Base-by-base conservation (phyloP, 495 filamentous ascomycete genomes). In the Antarctomyces pellizariae region DNA sequence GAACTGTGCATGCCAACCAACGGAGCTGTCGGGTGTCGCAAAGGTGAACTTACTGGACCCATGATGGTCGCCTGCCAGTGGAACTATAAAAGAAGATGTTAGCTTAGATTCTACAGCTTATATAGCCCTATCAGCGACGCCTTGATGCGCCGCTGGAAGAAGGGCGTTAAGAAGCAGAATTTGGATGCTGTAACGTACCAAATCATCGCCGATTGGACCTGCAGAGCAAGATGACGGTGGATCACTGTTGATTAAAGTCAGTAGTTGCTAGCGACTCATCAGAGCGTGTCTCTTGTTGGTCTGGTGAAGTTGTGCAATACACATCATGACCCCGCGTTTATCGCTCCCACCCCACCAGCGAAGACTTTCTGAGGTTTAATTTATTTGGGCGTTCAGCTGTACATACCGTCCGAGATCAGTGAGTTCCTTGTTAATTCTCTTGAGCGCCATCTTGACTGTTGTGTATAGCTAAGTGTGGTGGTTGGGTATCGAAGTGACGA, bases 1-100 rank as follows among this genome's bases (percentile, higher is more conserved):
- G 24, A 24, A 14, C 22, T 30, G 32, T 31, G n/a, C 28, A 13
- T 13, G 26, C 27, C 35, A 30, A 34, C 27, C 14, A 15, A 13
- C 9, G 24, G 9, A 8, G 16, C 24, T 13, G 2, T 13, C 26
- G 13, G 16, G 2, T 29, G 9, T 16, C 24, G 18, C 7, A 9
- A 14, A 13, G 11, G 13, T 33, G 41, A 37, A 71, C 82, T 68
- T 71, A 92, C 84, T 48, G 86, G 86, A 56, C 86, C 86, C 86
- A 97, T 97, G 48, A 97, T 97, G 11, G 86, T 97, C 32, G 86
- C 86, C 67, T 97, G 86, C 86, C 86, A 97, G 69, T 95, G 86
- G 47, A 97, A 97, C 86, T 97, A 46, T 41, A 36, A 6, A 16
- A 16, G 24, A 15, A 20, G 8, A 14, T 10, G n/a, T n/a, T n/a